Conservation (phyloP, 306 rosid species). For the Sesbania bispinosa region DNA sequence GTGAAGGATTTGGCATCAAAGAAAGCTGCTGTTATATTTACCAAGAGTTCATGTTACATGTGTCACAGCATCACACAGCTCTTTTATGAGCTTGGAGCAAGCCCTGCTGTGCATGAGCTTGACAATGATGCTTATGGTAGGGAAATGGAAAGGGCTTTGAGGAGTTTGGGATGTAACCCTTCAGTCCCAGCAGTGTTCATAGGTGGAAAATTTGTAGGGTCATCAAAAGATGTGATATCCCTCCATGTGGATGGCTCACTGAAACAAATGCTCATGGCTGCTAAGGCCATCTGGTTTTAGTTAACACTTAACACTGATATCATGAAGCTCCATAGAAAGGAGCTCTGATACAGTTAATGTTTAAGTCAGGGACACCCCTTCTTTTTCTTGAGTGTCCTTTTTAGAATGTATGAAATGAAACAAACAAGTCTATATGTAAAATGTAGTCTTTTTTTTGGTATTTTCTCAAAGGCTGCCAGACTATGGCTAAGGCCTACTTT, state of each 20-base stretch:
- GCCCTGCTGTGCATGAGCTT: conserved; percentile 91
- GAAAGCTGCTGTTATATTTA: conserved; percentile 91
- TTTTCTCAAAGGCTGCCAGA: neutral
- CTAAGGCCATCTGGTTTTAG: conserved; percentile 95
- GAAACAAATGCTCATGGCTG: conserved; percentile 90
- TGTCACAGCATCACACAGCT: conserved; percentile 90
- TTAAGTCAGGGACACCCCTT: conserved; percentile 31
- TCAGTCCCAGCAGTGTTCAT: conserved; percentile 97
- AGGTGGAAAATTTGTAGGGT: conserved; percentile 87
- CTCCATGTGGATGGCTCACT: conserved; percentile 94
- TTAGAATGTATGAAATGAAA: conserved; percentile 22
- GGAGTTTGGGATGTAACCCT: conserved; percentile 85
- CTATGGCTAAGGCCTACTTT: too few species aligned
- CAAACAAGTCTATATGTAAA: conserved; percentile 23
- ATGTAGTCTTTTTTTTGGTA: neutral
- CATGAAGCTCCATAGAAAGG: conserved; percentile 20
- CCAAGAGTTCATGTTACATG: conserved; percentile 95
- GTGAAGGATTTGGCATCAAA: conserved; percentile 80
- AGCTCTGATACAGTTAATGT: conserved; percentile 9
- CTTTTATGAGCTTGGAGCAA: conserved; percentile 89
- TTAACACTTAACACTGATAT: neutral
- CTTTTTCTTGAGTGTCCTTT: conserved; percentile 48
- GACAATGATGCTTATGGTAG: conserved; percentile 73
- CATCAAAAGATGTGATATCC: conserved; percentile 86
- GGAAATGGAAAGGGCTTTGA: conserved; percentile 84